These are phyloP conservation scores for Russula vinacea DNA, from an alignment of 768 basidiomycete species.

Conservation along the genomic window DNA sequence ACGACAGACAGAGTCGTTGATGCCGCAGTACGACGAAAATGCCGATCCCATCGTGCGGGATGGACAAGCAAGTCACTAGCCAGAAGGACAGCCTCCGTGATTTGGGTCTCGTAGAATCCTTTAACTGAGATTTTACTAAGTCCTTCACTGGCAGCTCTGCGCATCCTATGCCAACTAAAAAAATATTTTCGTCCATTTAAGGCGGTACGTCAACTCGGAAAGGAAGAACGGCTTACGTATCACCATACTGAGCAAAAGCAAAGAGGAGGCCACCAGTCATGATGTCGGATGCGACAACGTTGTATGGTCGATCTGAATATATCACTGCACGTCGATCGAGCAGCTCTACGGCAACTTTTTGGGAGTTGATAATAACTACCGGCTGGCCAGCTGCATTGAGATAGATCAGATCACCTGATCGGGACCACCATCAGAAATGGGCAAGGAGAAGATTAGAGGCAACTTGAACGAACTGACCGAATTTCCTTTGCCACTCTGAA, in stretches of 20 bases:
- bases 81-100: neutral
- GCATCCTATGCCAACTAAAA: neutral
- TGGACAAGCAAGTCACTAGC: neutral
- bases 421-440: neutral
- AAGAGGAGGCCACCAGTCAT: neutral
- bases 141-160: neutral
- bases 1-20: slow-evolving; percentile 1
- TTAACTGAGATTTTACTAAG: neutral
- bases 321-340: neutral
- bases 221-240: neutral
- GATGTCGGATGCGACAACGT: neutral
- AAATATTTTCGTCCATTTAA: neutral
- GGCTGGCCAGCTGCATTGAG: slow-evolving; percentile 1
- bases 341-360: neutral
- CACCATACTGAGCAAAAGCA: neutral
- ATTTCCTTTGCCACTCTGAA: neutral
- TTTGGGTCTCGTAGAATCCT: neutral
- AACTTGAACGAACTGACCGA: neutral
- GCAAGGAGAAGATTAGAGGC: neutral
- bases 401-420: neutral
- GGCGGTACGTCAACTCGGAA: neutral
- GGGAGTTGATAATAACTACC: neutral
- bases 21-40: neutral
- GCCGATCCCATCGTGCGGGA: neutral
- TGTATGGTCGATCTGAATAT: neutral